phyloP scores from a whole-genome alignment of 2,329 filamentous ascomycete species.

The Periconia sp. region DNA sequence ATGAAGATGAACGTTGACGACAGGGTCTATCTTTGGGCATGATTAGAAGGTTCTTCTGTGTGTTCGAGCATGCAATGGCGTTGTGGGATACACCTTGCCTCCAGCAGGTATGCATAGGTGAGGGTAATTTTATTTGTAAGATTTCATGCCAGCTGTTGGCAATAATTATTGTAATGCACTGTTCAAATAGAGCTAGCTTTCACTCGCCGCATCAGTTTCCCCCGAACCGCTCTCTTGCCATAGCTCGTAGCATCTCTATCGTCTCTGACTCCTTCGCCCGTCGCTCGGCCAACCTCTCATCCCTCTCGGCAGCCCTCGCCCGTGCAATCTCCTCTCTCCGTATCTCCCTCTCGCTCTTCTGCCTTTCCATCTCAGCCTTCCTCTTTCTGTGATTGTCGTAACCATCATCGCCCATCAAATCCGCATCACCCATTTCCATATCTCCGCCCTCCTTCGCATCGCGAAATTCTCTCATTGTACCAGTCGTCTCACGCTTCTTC shows the following conservation, averaged over 20 bases:
- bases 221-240: conserved; percentile 73
- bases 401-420: conserved; percentile 75
- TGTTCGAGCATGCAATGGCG: neutral
- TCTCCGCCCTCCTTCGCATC: conserved; percentile 65
- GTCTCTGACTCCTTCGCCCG: conserved; percentile 79
- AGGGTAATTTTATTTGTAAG: neutral
- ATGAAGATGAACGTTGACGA: neutral
- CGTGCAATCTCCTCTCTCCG: conserved; percentile 77
- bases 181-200: neutral
- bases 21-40: neutral
- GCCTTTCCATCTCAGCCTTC: conserved; percentile 65
- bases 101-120: neutral
- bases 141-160: neutral
- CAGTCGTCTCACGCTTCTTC: conserved; percentile 74
- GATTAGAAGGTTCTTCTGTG: neutral
- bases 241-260: conserved; percentile 74
- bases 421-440: conserved; percentile 68
- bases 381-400: conserved; percentile 67
- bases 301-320: conserved; percentile 75
- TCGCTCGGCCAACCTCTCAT: conserved; percentile 71
- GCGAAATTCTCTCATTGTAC: conserved; percentile 72
- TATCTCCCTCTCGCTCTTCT: conserved; percentile 83
- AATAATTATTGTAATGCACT: neutral
- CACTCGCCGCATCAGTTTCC: conserved; percentile 6
- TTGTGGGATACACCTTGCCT: neutral